These are phyloP conservation scores for Penicillium concentricum DNA, from an alignment of 2,329 filamentous ascomycete species.

Conservation along the genomic window DNA sequence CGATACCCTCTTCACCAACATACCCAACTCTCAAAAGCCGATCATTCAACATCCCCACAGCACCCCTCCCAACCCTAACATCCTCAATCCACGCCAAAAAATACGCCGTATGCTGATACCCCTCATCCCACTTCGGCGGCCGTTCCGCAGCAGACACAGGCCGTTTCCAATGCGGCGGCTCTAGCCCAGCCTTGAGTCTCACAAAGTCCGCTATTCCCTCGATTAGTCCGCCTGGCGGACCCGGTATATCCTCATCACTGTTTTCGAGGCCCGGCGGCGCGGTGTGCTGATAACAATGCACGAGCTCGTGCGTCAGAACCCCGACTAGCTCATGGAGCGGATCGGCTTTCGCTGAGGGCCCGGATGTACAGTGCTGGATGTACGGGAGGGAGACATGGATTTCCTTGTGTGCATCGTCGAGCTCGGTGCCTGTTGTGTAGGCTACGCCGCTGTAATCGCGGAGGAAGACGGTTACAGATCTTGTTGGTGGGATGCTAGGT, in stretches of 20 bases:
- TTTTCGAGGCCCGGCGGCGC: slow-evolving; percentile 48
- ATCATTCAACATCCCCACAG: slow-evolving; percentile 58
- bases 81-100: slow-evolving; percentile 84
- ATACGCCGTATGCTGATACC: slow-evolving; percentile 88
- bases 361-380: slow-evolving; percentile 47
- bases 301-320: slow-evolving; percentile 86
- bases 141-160: slow-evolving; percentile 46
- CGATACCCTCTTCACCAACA: slow-evolving; percentile 22
- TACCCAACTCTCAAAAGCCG: slow-evolving; percentile 38
- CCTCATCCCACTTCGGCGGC: slow-evolving; percentile 73
- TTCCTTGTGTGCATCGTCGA: slow-evolving; percentile 86
- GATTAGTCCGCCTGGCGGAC: slow-evolving; percentile 69
- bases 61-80: slow-evolving; percentile 65
- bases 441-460: slow-evolving; percentile 80
- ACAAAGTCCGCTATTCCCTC: slow-evolving; percentile 96
- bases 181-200: slow-evolving; percentile 68
- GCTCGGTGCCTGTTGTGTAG: slow-evolving; percentile 77
- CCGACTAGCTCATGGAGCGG: slow-evolving; percentile 67
- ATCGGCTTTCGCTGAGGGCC: slow-evolving; percentile 22
- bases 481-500: slow-evolving; percentile 60
- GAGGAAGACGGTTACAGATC: slow-evolving; percentile 81
- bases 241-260: slow-evolving; percentile 15
- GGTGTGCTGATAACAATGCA: slow-evolving; percentile 90
- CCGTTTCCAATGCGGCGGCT: slow-evolving; percentile 78
- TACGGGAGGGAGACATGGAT: slow-evolving; percentile 84